Base-by-base conservation (phyloP, 805 yeast species). In the Ogataea nakhonphanomensis region DNA sequence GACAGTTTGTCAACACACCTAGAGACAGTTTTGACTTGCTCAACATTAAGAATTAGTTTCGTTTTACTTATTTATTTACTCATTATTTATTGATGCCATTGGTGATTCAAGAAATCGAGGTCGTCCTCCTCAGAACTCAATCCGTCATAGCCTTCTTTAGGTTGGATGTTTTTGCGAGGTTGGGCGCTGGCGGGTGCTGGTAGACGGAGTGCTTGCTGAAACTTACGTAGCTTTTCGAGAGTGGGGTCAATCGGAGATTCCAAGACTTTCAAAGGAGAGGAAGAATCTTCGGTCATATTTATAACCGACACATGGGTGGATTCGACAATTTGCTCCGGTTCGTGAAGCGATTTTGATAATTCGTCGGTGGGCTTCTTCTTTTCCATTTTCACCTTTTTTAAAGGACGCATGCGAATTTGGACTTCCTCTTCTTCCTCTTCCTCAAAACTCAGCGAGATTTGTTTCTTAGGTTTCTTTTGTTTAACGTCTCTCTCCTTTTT, bases 371-470 rank as follows among this genome's bases (percentile, higher is more conserved):
- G 24, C 43, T 20, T 9, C 33, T 26, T 29, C 34, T 27, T 31
- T 25, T 4, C 20, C 25, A 20, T 32, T 29, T 25, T 33, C 21
- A 27, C 23, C 30, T 24, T 39, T 26, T 25, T 33, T n/a, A 31
- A 33, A 24, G 25, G 25, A 30, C 55, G 84, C 91, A 44, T 74
- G 65, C 31, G 71, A 61, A 22, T 77, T 65, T 12, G 76, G 69
- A 42, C 79, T 85, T 15, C 78, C 77, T 39, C 48, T 17, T 41
- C 51, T 33, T 41, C 48, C 23, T 43, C 48, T 8, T 35, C 46
- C 9, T 25, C 45, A 25, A 45, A 45, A 30, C 49, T 45, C 33
- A 45, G 25, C 4, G 27, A 35, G 6, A 47, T 28, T 23, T 47
- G 48, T 24, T 30, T 30, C 10, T 37, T 33, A 5, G 33, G 17